Base-by-base conservation (phyloP, 108 stramenopile species). In the Fragilaria radians region DNA sequence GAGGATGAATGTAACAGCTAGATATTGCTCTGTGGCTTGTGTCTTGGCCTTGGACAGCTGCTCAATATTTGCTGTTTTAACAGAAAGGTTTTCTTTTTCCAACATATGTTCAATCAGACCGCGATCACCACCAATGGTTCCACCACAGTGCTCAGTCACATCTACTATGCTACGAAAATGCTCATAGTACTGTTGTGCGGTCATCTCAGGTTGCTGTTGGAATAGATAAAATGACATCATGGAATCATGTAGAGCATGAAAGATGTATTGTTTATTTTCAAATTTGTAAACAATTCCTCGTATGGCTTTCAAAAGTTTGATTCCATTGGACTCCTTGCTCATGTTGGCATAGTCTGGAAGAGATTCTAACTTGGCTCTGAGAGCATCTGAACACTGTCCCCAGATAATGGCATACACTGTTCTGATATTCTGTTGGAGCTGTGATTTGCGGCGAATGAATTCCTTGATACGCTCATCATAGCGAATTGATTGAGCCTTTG, bases 141-240 rank as follows among this genome's bases (percentile, higher is more conserved):
- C 57, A n/a, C 28, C 34, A 27, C 42, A n/a, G 5, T 24, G 28
- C 21, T 3, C 27, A 5, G 5, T 51, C 1, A 57, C 71, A 34
- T 73, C 66, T 21, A 62, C 61, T 3, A 32, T 9, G 25, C 49
- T 55, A 24, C 55, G 21, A 42, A 73, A 62, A 14, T 33, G n/a
- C 31, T 62, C 55, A 17, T 19, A 11, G 48, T 67, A 66, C 21
- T 3, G 36, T 17, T 52, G 46, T 3, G 19, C 18, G 36, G 28
- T 24, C 4, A 19, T 27, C 31, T 46, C 5, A 26, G 46, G 21
- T 3, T 52, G 33, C 28, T 65, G 57, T 4, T 19, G 3, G 25
- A 32, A 30, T 5, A 28, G 4, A 49, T 65, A 61, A 22, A 61
- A 55, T 17, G 14, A n/a, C 32, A 50, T 4, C 23, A 27, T 27